phyloP scores from a whole-genome alignment of 768 basidiomycete species.

The Auriscalpium microsporum region DNA sequence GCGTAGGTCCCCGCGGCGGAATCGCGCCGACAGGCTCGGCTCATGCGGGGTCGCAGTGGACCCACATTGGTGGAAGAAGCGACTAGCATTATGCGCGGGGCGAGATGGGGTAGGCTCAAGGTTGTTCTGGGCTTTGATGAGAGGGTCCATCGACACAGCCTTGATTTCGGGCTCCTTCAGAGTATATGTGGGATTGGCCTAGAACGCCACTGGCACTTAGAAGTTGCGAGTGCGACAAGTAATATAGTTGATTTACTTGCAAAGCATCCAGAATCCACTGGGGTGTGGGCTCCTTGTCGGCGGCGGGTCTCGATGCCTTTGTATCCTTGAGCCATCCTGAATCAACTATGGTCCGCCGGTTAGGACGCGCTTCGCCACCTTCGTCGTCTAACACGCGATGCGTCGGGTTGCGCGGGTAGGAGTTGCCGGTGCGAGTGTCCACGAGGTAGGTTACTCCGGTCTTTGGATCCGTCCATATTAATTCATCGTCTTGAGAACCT shows the following conservation, averaged over 20 bases:
- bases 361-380: conserved; percentile 2
- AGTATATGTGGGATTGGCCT: neutral
- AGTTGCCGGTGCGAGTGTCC: conserved; percentile 65
- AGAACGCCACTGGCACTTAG: neutral
- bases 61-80: neutral
- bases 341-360: conserved; percentile 12
- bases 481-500: conserved; percentile 19
- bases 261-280: conserved; percentile 59
- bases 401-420: conserved; percentile 28
- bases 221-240: no score
- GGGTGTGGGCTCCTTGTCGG: conserved; percentile 31
- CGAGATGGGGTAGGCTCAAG: no score
- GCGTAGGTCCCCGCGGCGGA: conserved; percentile 46
- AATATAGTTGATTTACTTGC: conserved; percentile 28
- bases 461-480: conserved; percentile 55
- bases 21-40: conserved; percentile 14
- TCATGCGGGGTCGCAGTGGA: neutral
- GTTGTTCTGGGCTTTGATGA: no score
- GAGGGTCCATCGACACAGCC: neutral
- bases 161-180: neutral
- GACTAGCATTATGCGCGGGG: neutral
- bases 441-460: conserved; percentile 53
- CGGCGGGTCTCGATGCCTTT: neutral
- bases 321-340: conserved; percentile 4
- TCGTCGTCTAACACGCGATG: conserved; percentile 7